A percentile compares a stretch with the other conserved stretches of the same genome.
Evolutionary conservation across 495 filamentous ascomycete species (phyloP).

Genomic region (Schizothecium vesticola): DNA sequence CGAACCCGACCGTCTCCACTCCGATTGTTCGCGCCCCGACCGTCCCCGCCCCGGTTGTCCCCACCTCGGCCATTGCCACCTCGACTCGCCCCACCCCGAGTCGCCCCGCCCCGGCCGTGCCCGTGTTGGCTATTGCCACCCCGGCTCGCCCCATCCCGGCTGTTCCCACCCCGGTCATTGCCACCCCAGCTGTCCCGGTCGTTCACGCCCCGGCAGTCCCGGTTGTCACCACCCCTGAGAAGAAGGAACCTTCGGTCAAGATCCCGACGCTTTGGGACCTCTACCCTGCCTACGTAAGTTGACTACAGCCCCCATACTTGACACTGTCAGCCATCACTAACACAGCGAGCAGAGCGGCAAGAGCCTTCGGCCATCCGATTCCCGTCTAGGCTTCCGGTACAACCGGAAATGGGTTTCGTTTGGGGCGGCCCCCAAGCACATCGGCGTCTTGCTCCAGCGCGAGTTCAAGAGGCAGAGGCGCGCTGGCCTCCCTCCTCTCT

Average conservation of each 20-base stretch:
- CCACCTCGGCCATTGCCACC: no score
- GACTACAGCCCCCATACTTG: background rate
- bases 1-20: background rate
- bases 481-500: background rate
- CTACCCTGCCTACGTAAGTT: background rate
- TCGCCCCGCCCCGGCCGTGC: background rate
- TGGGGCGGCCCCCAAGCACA: background rate
- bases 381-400: slow-evolving; percentile 4
- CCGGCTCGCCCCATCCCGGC: background rate
- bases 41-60: background rate
- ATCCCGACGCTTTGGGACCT: background rate
- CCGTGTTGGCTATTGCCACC: background rate
- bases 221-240: no score
- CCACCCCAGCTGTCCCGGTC: no score
- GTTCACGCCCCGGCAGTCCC: no score
- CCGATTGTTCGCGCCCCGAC: background rate
- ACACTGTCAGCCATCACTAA: background rate
- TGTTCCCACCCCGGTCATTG: no score
- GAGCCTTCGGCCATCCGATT: background rate
- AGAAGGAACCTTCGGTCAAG: no score
- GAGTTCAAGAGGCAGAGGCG: background rate
- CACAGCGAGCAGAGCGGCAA: background rate
- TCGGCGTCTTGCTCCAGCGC: background rate
- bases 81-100: background rate
- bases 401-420: slow-evolving; percentile 3